Evolutionary conservation across 164 flowering plant species (phyloP).

Genomic region (Magnolia officinalis): DNA sequence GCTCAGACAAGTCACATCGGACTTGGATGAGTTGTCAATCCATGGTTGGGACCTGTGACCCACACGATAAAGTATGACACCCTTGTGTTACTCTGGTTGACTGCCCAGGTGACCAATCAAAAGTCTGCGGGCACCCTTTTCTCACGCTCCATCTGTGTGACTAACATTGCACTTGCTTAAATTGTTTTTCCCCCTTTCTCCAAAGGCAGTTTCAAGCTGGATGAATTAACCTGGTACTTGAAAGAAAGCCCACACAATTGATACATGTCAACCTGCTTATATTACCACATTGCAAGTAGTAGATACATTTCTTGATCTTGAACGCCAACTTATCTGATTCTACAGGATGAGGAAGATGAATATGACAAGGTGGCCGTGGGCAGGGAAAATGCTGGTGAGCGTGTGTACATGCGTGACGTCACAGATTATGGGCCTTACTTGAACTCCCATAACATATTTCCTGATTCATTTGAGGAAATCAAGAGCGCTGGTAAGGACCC

Average conservation of each 20-base stretch:
- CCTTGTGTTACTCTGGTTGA: too few relatives aligned
- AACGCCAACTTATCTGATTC: not conserved
- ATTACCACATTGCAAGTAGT: not conserved
- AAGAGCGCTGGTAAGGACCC: constrained; percentile 45
- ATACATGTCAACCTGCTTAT: not conserved
- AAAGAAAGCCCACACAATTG: not conserved
- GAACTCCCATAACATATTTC: constrained; percentile 38
- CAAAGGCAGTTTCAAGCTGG: not conserved
- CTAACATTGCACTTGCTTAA: too few relatives aligned
- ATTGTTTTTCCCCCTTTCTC: too few relatives aligned
- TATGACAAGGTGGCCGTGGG: constrained; percentile 85
- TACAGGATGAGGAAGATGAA: constrained; percentile 94
- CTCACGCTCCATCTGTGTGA: too few relatives aligned
- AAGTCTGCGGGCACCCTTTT: too few relatives aligned
- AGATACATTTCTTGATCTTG: not conserved
- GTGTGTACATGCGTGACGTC: constrained; percentile 52
- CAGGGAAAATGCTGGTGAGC: constrained; percentile 51
- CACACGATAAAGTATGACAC: too few relatives aligned
- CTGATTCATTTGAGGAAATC: constrained; percentile 33
- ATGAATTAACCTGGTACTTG: not conserved
- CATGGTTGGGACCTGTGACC: too few relatives aligned
- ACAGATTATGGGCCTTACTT: constrained; percentile 39
- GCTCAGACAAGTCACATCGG: too few relatives aligned
- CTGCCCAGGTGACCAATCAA: too few relatives aligned
- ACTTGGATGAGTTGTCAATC: too few relatives aligned